Percentiles rank a stretch among this genome's conserved stretches.
Conservation (phyloP, 176 grass and related monocot species). For the Aegilops umbellulata region DNA sequence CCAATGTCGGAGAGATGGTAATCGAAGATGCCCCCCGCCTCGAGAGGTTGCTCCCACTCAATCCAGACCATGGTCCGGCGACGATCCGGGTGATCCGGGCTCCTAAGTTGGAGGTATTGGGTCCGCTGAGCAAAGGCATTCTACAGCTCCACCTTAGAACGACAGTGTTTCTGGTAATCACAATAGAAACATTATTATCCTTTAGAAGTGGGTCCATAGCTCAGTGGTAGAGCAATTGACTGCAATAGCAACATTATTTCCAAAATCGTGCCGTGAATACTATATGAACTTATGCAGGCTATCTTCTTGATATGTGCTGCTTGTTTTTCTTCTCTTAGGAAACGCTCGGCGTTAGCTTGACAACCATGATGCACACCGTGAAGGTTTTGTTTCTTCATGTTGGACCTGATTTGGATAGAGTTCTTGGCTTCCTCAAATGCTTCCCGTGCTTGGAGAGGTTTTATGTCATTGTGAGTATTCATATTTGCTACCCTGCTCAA, state of each 20-base stretch:
- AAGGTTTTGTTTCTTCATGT: not conserved
- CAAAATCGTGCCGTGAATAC: no score
- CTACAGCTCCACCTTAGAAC: not conserved
- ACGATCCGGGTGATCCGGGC: not conserved
- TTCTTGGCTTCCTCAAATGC: not conserved
- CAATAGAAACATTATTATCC: no score
- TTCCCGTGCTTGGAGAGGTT: not conserved
- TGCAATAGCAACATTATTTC: no score
- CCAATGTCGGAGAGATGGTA: not conserved
- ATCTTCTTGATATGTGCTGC: no score
- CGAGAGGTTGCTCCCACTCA: not conserved
- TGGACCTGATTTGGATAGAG: not conserved
- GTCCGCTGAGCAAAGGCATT: not conserved
- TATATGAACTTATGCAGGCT: no score
- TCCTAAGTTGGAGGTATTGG: not conserved
- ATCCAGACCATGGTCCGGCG: not conserved
- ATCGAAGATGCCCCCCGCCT: not conserved
- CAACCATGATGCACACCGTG: not conserved
- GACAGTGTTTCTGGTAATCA: not conserved
- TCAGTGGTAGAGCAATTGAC: slow-evolving; percentile 96
- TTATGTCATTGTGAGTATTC: not conserved
- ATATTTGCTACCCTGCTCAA: not conserved
- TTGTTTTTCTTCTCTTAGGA: not conserved
- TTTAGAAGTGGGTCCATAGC: slow-evolving; percentile 88
- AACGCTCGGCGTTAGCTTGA: not conserved